A percentile compares a stretch with the other conserved stretches of the same genome.
Conservation (phyloP, 2,329 filamentous ascomycete species). For the Epichloe baconii region DNA sequence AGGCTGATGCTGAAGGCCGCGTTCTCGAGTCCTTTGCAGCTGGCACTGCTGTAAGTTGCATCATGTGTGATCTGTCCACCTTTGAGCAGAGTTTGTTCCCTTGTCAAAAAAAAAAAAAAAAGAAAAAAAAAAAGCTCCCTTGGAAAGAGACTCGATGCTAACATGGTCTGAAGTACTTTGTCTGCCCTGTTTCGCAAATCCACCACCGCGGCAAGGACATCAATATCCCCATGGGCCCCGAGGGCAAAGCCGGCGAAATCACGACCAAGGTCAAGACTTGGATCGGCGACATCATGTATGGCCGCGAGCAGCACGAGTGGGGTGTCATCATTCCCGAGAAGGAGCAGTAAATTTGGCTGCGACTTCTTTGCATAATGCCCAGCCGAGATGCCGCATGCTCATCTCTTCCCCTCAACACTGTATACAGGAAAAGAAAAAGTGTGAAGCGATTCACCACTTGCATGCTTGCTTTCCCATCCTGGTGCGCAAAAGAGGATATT, state of each 20-base stretch:
- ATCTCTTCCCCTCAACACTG: too few relatives aligned
- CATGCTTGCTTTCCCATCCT: neutral
- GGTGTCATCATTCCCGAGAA: constrained; percentile 54
- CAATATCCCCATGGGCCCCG: constrained; percentile 44
- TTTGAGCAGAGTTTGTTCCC: constrained; percentile 9
- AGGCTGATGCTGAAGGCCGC: constrained; percentile 61
- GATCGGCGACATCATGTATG: constrained; percentile 65
- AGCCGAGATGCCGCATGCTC: too few relatives aligned
- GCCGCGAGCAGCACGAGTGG: constrained; percentile 55
- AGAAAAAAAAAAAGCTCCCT: neutral
- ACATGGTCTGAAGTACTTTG: constrained; percentile 43
- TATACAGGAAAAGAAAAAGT: neutral
- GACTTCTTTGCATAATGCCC: too few relatives aligned
- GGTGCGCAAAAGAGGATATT: neutral
- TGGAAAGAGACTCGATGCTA: neutral
- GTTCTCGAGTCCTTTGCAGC: constrained; percentile 76
- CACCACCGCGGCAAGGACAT: constrained; percentile 54
- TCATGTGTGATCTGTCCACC: neutral
- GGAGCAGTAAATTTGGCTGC: constrained; percentile 18
- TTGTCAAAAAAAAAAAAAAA: neutral
- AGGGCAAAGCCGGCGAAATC: constrained; percentile 36
- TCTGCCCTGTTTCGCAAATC: constrained; percentile 54
- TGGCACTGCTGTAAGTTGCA: constrained; percentile 62
- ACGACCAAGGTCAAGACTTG: constrained; percentile 52
- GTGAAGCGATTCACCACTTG: constrained; percentile 3